A percentile compares a stretch with the other conserved stretches of the same genome.
phyloP scores from a whole-genome alignment of 176 grass and related monocot genomes.

The Pharus latifolius region DNA sequence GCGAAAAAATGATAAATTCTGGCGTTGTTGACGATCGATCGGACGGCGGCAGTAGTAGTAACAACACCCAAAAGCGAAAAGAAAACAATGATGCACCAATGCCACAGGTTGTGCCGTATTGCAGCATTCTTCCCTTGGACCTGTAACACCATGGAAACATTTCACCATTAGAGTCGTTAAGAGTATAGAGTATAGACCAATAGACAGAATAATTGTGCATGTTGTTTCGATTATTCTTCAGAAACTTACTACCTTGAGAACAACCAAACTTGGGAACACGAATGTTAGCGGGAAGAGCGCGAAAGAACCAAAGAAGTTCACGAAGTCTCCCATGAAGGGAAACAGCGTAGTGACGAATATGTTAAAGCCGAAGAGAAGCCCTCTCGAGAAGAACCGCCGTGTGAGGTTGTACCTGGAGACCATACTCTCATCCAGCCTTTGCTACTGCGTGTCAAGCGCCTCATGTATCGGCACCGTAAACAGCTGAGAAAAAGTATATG shows the following conservation, averaged over 20 bases:
- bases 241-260: constrained; percentile 44
- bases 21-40: constrained; percentile 43
- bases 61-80: constrained; percentile 35
- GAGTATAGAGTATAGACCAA: too few relatives aligned
- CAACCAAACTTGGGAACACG: constrained; percentile 71
- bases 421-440: constrained; percentile 63
- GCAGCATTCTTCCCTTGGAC: constrained; percentile 24
- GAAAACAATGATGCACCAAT: constrained; percentile 42
- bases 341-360: constrained; percentile 59
- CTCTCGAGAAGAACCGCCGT: constrained; percentile 38
- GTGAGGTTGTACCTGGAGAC: constrained; percentile 66
- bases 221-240: background rate
- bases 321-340: constrained; percentile 92
- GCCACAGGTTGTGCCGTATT: constrained; percentile 46
- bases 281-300: constrained; percentile 79
- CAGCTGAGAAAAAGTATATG: constrained; percentile 53
- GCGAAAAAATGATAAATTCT: constrained; percentile 67
- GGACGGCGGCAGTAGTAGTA: constrained; percentile 47
- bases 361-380: constrained; percentile 58
- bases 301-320: constrained; percentile 83
- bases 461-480: constrained; percentile 77
- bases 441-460: constrained; percentile 68
- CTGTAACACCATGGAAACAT: background rate
- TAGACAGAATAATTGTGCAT: background rate
- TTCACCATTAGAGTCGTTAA: too few relatives aligned